Percentiles rank a stretch among this genome's conserved stretches.
Conservation (phyloP, 352 stramenopile genomes). For the Thalassiosira hispida region DNA sequence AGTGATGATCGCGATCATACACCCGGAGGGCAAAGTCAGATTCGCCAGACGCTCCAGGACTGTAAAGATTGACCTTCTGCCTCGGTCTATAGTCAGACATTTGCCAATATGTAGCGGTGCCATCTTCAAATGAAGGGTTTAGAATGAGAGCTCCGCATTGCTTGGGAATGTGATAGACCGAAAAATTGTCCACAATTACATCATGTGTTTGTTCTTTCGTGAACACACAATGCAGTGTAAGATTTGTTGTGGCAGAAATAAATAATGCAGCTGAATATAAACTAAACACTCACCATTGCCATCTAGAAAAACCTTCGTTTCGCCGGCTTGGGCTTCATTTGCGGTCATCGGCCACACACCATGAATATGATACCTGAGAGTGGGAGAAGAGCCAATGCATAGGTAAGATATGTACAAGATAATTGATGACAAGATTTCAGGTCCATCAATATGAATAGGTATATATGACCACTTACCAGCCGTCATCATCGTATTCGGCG, state of each 20-base stretch:
- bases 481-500: constrained; percentile 39
- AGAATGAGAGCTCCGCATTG: constrained; percentile 49
- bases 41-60: constrained; percentile 35
- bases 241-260: too few species aligned
- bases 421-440: too few species aligned
- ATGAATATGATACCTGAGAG: constrained; percentile 48
- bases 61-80: constrained; percentile 35
- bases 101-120: too few species aligned
- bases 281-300: too few species aligned
- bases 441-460: neutral
- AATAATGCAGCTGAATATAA: too few species aligned
- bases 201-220: constrained; percentile 16
- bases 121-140: constrained; percentile 51
- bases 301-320: too few species aligned
- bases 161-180: constrained; percentile 34
- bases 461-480: constrained; percentile 48
- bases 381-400: neutral
- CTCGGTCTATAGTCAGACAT: constrained; percentile 36
- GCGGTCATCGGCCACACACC: constrained; percentile 42
- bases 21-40: constrained; percentile 50
- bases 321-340: too few species aligned
- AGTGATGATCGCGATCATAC: constrained; percentile 43
- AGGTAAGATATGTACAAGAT: neutral
- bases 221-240: too few species aligned
- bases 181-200: constrained; percentile 54